Conservation (phyloP, 768 basidiomycete genomes). For the Pholiota molesta region DNA sequence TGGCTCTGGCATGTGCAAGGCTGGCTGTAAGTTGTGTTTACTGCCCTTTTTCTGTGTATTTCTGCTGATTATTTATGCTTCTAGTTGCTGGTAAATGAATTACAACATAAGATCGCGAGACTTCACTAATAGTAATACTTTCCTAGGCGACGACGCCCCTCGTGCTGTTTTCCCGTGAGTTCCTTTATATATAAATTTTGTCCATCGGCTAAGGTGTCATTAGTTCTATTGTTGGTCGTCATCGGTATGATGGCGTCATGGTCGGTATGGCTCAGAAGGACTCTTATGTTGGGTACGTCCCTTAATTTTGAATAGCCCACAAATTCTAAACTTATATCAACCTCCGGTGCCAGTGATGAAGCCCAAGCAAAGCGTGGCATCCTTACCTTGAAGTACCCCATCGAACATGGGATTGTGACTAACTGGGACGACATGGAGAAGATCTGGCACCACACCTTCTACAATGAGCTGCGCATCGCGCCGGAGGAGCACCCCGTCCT, state of each 20-base stretch:
- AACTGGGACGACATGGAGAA: conserved; percentile 99
- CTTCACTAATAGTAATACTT: conserved; percentile 30
- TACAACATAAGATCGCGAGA: conserved; percentile 8
- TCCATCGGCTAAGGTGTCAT: conserved; percentile 7
- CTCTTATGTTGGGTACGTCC: conserved; percentile 86
- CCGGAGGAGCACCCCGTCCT: conserved; percentile 94
- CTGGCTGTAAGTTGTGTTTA: conserved; percentile 77
- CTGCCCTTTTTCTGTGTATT: conserved; percentile 11
- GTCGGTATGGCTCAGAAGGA: conserved; percentile 98
- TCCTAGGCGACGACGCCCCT: conserved; percentile 82
- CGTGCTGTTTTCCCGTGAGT: conserved; percentile 96
- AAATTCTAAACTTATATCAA: neutral
- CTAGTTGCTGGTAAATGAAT: conserved; percentile 63
- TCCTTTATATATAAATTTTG: neutral
- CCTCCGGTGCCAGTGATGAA: conserved; percentile 26
- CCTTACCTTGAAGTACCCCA: conserved; percentile 90
- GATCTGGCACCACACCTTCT: conserved; percentile 98
- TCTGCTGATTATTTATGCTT: conserved; percentile 23
- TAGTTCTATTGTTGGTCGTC: conserved; percentile 92
- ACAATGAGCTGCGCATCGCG: conserved; percentile 92
- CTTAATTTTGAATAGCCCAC: neutral
- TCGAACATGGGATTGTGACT: conserved; percentile 93
- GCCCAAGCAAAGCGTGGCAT: conserved; percentile 78
- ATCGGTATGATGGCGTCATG: conserved; percentile 95
- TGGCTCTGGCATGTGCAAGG: conserved; percentile 99